These are phyloP conservation scores for Lentinus brumalis DNA, from an alignment of 768 basidiomycete species.

Conservation along the genomic window DNA sequence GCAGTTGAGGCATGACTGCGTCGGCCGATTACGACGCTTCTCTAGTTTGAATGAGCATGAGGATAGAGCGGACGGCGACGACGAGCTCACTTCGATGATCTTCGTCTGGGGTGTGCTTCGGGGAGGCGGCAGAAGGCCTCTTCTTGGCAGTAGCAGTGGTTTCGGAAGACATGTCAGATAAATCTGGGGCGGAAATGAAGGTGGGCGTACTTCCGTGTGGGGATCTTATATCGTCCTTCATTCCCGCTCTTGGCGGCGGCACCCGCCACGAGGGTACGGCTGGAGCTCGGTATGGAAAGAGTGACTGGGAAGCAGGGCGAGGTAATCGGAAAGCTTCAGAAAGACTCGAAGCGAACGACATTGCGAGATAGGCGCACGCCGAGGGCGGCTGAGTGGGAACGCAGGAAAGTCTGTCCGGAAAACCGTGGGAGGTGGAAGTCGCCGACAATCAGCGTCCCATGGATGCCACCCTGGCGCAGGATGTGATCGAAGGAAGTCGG, in stretches of 20 bases:
- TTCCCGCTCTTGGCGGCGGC: conserved; percentile 15
- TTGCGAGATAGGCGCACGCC: conserved; percentile 15
- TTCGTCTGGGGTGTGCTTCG: conserved; percentile 38
- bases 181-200: conserved; percentile 11
- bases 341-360: conserved; percentile 13
- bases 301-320: conserved; percentile 12
- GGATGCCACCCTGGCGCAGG: not conserved
- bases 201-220: not conserved
- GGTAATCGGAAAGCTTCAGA: conserved; percentile 9
- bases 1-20: conserved; percentile 73
- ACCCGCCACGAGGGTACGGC: conserved; percentile 6
- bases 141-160: conserved; percentile 28
- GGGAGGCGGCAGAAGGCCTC: conserved; percentile 29
- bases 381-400: conserved; percentile 14
- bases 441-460: conserved; percentile 10
- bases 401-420: not conserved
- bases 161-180: conserved; percentile 26
- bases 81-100: conserved; percentile 47
- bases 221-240: conserved; percentile 12
- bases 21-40: conserved; percentile 67
- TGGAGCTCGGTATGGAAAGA: conserved; percentile 10
- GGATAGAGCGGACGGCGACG: conserved; percentile 16
- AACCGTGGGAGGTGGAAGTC: conserved; percentile 11
- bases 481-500: not conserved
- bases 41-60: conserved; percentile 27